phyloP scores from a whole-genome alignment of 495 filamentous ascomycete species.

The Xylaria curta region DNA sequence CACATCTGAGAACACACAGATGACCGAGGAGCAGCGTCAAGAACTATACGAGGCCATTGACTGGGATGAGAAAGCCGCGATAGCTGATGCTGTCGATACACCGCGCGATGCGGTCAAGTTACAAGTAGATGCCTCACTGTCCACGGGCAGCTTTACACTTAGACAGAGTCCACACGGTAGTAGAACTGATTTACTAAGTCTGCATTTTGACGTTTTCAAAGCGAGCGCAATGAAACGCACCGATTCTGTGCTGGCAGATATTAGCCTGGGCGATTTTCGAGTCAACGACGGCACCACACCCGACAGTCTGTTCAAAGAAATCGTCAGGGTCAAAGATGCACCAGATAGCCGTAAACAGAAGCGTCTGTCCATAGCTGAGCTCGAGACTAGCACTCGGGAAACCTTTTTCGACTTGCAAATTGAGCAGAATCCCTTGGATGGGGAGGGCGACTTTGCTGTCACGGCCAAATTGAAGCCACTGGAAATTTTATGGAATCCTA shows the following conservation, averaged over 20 bases:
- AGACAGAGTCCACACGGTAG: constrained; percentile 84
- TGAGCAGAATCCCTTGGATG: constrained; percentile 94
- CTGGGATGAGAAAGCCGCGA: constrained; percentile 93
- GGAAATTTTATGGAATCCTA: constrained; percentile 96
- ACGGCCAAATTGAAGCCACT: constrained; percentile 92
- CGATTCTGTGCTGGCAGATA: constrained; percentile 84
- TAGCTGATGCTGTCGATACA: constrained; percentile 84
- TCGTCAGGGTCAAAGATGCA: constrained; percentile 91
- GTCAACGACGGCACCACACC: constrained; percentile 96
- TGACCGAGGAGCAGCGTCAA: constrained; percentile 94
- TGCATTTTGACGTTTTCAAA: constrained; percentile 93
- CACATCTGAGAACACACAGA: constrained; percentile 71
- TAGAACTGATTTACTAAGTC: constrained; percentile 77
- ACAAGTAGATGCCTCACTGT: constrained; percentile 86
- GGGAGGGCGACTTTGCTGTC: constrained; percentile 85
- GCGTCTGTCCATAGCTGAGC: constrained; percentile 65
- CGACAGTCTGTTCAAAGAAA: constrained; percentile 87
- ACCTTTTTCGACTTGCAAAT: constrained; percentile 91
- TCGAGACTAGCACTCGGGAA: constrained; percentile 64
- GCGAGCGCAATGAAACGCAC: constrained; percentile 86
- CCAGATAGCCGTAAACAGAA: constrained; percentile 58
- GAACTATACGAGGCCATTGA: constrained; percentile 97
- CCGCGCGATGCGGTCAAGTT: constrained; percentile 91
- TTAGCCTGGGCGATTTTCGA: constrained; percentile 89
- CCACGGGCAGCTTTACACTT: constrained; percentile 92